Percentiles rank a stretch among this genome's conserved stretches.
phyloP scores from a whole-genome alignment of 495 filamentous ascomycete species.

The Alectoria sarmentosa region DNA sequence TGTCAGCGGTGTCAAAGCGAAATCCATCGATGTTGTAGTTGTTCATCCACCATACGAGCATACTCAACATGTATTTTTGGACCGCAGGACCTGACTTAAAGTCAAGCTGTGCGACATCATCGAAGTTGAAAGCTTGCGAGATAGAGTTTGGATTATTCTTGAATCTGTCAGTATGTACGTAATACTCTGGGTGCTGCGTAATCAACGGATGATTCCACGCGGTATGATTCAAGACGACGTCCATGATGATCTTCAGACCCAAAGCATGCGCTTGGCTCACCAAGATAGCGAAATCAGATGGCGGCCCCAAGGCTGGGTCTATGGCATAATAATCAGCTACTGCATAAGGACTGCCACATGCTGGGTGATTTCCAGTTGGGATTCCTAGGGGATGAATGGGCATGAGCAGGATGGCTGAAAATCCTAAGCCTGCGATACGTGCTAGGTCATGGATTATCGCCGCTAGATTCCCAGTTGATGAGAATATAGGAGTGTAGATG shows the following conservation, averaged over 20 bases:
- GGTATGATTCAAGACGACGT: slow-evolving; percentile 13
- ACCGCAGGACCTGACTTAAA: slow-evolving; percentile 4
- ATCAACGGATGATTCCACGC: slow-evolving; percentile 6
- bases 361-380: neutral
- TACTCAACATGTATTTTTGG: slow-evolving; percentile 1
- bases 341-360: slow-evolving; percentile 9
- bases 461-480: neutral
- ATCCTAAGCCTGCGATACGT: slow-evolving; percentile 4
- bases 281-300: slow-evolving; percentile 1
- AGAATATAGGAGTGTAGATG: slow-evolving; percentile 10
- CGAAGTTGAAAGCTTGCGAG: slow-evolving; percentile 5
- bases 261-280: slow-evolving; percentile 5
- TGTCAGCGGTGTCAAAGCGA: slow-evolving; percentile 10
- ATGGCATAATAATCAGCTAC: slow-evolving; percentile 9
- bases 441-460: neutral
- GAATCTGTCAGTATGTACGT: neutral
- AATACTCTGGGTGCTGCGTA: neutral
- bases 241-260: slow-evolving; percentile 6
- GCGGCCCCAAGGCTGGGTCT: slow-evolving; percentile 3
- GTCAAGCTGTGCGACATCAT: slow-evolving; percentile 8
- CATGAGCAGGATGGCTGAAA: slow-evolving; percentile 8
- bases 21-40: slow-evolving; percentile 8
- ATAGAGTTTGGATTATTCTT: neutral
- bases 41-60: slow-evolving; percentile 9
- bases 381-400: slow-evolving; percentile 1